These are phyloP conservation scores for Quercus parvula DNA, from an alignment of 306 rosid species.

Conservation along the genomic window DNA sequence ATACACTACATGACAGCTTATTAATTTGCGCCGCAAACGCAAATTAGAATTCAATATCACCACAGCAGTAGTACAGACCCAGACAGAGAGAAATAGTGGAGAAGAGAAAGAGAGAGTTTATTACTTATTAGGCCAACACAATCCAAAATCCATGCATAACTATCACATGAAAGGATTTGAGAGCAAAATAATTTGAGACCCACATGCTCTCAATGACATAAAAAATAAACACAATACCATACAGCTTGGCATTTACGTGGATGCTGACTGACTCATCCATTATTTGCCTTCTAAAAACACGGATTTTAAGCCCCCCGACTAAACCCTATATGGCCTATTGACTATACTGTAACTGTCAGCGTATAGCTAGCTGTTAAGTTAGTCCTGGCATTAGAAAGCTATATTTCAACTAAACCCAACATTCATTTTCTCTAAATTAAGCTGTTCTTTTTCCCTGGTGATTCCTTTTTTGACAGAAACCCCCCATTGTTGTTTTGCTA, in stretches of 20 bases:
- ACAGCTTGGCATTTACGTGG: conserved; percentile 12
- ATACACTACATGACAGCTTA: background rate
- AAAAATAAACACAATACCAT: background rate
- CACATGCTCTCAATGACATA: background rate
- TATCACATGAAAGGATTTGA: conserved; percentile 12
- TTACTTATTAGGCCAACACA: background rate
- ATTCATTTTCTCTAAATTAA: background rate
- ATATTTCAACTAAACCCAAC: conserved; percentile 12
- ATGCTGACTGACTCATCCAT: conserved; percentile 22
- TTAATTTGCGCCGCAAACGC: conserved; percentile 24
- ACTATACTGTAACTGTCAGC: background rate
- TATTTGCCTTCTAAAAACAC: background rate
- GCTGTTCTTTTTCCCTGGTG: background rate
- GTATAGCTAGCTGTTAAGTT: conserved; percentile 2
- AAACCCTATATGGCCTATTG: conserved; percentile 2
- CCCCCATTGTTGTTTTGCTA: no score
- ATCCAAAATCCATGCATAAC: conserved; percentile 1
- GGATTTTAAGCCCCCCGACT: background rate
- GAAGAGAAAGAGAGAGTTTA: background rate
- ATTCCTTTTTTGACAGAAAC: background rate
- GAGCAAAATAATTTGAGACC: background rate
- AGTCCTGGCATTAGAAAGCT: conserved; percentile 25
- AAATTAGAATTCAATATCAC: background rate
- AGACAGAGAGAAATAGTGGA: background rate
- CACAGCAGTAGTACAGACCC: background rate